Conservation (phyloP, 768 basidiomycete genomes). For the Wakefieldia striispora region DNA sequence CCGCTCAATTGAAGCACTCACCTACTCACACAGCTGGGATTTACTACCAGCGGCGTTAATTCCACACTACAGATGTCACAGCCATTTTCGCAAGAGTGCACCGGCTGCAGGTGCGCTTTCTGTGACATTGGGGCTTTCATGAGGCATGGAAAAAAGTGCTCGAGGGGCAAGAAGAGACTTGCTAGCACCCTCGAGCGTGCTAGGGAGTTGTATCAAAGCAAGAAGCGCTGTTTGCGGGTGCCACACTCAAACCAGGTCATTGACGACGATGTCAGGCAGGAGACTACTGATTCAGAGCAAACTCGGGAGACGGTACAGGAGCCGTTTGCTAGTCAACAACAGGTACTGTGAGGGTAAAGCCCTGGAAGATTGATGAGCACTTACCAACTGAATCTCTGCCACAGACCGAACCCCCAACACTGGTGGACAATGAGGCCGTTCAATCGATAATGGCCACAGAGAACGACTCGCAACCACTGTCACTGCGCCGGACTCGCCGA, state of each 20-base stretch:
- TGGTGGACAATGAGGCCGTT: no score
- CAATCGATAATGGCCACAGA: no score
- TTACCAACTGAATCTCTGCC: not conserved
- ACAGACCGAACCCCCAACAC: no score
- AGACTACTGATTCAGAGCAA: not conserved
- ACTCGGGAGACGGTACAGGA: not conserved
- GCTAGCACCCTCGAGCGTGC: no score
- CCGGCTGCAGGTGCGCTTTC: not conserved
- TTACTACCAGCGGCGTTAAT: no score
- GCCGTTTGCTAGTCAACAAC: not conserved
- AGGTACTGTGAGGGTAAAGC: not conserved
- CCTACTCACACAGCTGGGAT: no score
- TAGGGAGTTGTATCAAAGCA: not conserved
- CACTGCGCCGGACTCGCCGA: not conserved
- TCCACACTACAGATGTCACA: no score
- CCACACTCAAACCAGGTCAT: no score
- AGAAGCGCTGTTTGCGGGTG: not conserved
- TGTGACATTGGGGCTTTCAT: not conserved
- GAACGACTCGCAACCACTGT: no score
- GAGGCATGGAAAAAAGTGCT: not conserved
- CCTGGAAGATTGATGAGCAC: not conserved
- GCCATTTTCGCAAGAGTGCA: not conserved
- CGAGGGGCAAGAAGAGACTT: constrained; percentile 1
- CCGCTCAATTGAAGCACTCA: no score
- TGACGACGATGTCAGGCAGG: not conserved